These are phyloP conservation scores for Intubia oerlemansii DNA, from an alignment of 2,329 filamentous ascomycete genomes.

Conservation along the genomic window DNA sequence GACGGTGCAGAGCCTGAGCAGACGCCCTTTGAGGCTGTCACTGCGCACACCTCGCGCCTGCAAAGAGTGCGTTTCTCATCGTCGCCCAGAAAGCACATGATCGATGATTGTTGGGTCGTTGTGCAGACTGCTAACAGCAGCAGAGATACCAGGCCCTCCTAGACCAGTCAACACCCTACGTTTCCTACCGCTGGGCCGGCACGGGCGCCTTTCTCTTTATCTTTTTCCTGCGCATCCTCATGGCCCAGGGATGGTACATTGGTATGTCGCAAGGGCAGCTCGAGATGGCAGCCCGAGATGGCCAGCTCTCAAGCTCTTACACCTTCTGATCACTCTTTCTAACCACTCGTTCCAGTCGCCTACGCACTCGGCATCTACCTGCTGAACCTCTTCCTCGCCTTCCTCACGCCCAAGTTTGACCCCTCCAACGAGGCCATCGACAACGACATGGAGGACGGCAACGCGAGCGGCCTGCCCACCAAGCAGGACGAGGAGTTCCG, in stretches of 20 bases:
- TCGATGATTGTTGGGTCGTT: no score
- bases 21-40: conserved; percentile 81
- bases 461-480: conserved; percentile 62
- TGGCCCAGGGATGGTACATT: conserved; percentile 97
- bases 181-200: conserved; percentile 73
- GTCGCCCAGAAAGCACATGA: no score
- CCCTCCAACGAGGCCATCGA: conserved; percentile 79
- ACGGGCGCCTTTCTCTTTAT: conserved; percentile 54
- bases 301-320: no score
- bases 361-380: conserved; percentile 98
- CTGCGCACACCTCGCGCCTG: conserved; percentile 58
- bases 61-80: conserved; percentile 36
- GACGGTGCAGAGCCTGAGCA: conserved; percentile 66
- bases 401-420: conserved; percentile 96
- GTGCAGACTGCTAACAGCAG: background rate
- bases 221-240: conserved; percentile 76
- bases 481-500: conserved; percentile 96
- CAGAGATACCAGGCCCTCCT: conserved; percentile 89
- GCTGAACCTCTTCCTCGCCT: conserved; percentile 95
- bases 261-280: no score
- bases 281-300: no score
- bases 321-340: no score
- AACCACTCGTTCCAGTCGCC: conserved; percentile 45
- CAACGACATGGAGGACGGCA: conserved; percentile 88
- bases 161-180: conserved; percentile 80